Percentiles rank a stretch among this genome's conserved stretches.
Conservation (phyloP, 257 asterid genomes). For the Perilla frutescens region DNA sequence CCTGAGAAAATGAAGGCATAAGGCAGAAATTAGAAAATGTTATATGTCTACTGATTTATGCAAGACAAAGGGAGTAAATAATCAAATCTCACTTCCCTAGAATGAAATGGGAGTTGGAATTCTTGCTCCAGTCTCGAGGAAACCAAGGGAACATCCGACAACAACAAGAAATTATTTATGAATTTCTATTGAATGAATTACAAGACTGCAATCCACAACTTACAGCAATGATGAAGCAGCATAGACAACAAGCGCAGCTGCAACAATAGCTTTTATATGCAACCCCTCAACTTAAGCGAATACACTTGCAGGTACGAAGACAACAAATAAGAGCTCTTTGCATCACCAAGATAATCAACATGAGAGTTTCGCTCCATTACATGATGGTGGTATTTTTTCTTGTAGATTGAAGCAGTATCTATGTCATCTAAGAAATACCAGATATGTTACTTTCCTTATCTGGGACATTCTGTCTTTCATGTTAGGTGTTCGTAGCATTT, state of each 20-base stretch:
- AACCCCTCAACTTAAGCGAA: constrained; percentile 33
- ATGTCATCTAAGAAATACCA: constrained; percentile 46
- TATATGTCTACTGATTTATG: constrained; percentile 27
- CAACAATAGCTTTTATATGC: constrained; percentile 38
- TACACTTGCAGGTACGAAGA: constrained; percentile 33
- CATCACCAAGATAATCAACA: constrained; percentile 32
- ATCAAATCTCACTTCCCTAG: constrained; percentile 25
- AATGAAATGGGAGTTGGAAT: constrained; percentile 31
- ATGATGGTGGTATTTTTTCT: constrained; percentile 52
- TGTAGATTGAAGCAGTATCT: constrained; percentile 51
- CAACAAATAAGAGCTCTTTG: constrained; percentile 37
- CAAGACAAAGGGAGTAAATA: constrained; percentile 29
- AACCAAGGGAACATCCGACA: constrained; percentile 32
- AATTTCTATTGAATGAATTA: constrained; percentile 42
- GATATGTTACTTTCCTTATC: constrained; percentile 46
- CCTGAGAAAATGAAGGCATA: constrained; percentile 34
- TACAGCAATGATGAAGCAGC: constrained; percentile 36
- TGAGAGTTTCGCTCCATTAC: constrained; percentile 35
- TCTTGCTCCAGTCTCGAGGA: constrained; percentile 37
- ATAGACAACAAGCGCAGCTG: constrained; percentile 4
- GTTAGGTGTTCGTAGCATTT: not conserved
- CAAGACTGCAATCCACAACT: constrained; percentile 42
- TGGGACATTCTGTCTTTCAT: not conserved
- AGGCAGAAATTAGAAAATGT: constrained; percentile 26
- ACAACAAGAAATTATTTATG: constrained; percentile 38